These are phyloP conservation scores for Lepidium campestre DNA, from an alignment of 441 rosid species.

Conservation along the genomic window DNA sequence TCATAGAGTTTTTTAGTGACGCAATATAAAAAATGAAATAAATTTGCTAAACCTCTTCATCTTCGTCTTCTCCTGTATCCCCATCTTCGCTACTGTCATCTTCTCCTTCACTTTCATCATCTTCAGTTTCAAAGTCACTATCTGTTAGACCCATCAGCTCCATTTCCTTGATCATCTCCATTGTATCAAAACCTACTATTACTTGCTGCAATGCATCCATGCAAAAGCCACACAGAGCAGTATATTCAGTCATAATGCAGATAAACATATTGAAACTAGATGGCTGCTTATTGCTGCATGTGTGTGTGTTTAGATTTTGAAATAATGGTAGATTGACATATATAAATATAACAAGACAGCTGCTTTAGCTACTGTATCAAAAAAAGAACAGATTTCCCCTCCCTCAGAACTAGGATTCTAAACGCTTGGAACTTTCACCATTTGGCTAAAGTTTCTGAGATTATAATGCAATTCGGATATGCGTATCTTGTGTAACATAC, in stretches of 20 bases:
- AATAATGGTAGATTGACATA: background rate
- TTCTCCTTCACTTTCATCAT: slow-evolving; percentile 60
- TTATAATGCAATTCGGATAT: background rate
- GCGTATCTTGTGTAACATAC: slow-evolving; percentile 16
- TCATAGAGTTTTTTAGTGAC: background rate
- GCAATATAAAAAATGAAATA: background rate
- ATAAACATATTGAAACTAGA: background rate
- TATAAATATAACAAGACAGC: background rate
- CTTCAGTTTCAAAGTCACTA: slow-evolving; percentile 67
- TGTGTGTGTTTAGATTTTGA: background rate
- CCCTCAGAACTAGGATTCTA: background rate
- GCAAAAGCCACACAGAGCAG: background rate
- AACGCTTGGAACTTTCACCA: background rate
- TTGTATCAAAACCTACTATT: slow-evolving; percentile 76
- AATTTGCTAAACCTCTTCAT: slow-evolving; percentile 44
- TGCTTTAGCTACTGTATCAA: background rate
- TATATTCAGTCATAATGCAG: background rate
- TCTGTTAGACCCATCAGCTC: slow-evolving; percentile 59
- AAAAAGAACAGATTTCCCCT: background rate
- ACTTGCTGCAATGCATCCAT: slow-evolving; percentile 68
- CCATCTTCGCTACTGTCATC: slow-evolving; percentile 47
- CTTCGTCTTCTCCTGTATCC: slow-evolving; percentile 35
- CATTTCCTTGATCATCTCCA: slow-evolving; percentile 73
- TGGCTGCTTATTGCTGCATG: background rate
- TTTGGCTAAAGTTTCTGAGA: background rate